Percentiles rank a stretch among this genome's conserved stretches.
Evolutionary conservation across 768 basidiomycete genomes (phyloP).

Genomic region (Baorangia bicolor): DNA sequence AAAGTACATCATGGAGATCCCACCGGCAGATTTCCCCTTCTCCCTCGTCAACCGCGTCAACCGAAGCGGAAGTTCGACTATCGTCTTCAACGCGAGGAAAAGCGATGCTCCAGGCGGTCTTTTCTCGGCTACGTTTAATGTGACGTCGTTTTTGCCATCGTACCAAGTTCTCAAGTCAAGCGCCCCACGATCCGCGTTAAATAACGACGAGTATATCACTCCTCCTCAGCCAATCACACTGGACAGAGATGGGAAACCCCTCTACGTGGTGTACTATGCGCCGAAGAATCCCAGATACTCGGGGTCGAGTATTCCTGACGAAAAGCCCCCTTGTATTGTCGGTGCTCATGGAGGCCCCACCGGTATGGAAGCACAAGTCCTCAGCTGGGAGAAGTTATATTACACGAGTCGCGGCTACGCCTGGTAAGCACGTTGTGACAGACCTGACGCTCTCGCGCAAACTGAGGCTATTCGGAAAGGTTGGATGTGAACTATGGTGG

Average conservation of each 20-base stretch:
- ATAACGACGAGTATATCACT: slow-evolving; percentile 40
- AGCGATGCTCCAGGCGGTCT: slow-evolving; percentile 32
- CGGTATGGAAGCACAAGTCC: slow-evolving; percentile 39
- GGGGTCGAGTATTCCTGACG: slow-evolving; percentile 44
- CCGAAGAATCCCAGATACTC: slow-evolving; percentile 64
- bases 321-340: slow-evolving; percentile 68
- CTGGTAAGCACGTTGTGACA: slow-evolving; percentile 45
- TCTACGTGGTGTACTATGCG: slow-evolving; percentile 66
- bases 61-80: slow-evolving; percentile 18
- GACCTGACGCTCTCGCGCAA: not conserved
- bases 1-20: slow-evolving; percentile 23
- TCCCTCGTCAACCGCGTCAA: slow-evolving; percentile 28
- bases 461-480: slow-evolving; percentile 33
- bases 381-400: slow-evolving; percentile 58
- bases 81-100: slow-evolving; percentile 37
- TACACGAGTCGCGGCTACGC: slow-evolving; percentile 72
- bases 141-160: slow-evolving; percentile 22
- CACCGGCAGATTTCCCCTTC: slow-evolving; percentile 38
- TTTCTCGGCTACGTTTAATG: slow-evolving; percentile 30
- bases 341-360: slow-evolving; percentile 76
- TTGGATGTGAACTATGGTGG: slow-evolving; percentile 79
- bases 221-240: slow-evolving; percentile 49
- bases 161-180: slow-evolving; percentile 25
- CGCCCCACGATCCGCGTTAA: slow-evolving; percentile 15
- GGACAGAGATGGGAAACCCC: slow-evolving; percentile 33